phyloP scores from a whole-genome alignment of 2,329 filamentous ascomycete species.

The Ophiostoma perfectum region DNA sequence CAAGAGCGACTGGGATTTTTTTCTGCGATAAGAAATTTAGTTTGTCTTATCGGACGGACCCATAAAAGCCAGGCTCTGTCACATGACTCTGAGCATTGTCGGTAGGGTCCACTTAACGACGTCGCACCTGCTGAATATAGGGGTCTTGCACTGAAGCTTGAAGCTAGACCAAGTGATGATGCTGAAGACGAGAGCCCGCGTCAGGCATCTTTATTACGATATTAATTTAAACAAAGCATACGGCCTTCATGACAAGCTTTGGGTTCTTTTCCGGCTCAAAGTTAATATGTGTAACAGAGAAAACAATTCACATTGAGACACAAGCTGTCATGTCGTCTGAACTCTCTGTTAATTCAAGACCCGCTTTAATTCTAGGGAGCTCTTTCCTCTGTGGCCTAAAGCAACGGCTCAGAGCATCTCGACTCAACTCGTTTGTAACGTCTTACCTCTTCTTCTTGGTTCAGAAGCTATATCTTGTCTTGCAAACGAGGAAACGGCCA shows the following conservation, averaged over 20 bases:
- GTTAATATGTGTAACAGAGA: too few species aligned
- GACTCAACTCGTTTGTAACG: neutral
- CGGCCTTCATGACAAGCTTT: too few species aligned
- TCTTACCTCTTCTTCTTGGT: neutral
- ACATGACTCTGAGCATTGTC: neutral
- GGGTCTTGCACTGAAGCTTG: slow-evolving; percentile 1
- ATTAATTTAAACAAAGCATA: too few species aligned
- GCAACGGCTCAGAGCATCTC: neutral
- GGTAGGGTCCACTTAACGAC: neutral
- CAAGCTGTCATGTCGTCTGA: neutral
- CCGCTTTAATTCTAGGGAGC: neutral
- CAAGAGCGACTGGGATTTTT: slow-evolving; percentile 18
- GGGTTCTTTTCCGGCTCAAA: too few species aligned
- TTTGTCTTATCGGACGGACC: slow-evolving; percentile 17
- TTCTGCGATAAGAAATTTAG: slow-evolving; percentile 21
- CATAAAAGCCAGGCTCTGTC: slow-evolving; percentile 9
- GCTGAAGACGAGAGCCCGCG: too few species aligned
- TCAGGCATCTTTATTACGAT: too few species aligned
- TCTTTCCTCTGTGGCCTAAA: slow-evolving; percentile 2
- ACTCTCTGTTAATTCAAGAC: neutral
- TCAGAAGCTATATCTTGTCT: neutral
- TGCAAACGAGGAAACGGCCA: too few species aligned
- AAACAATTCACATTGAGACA: too few species aligned
- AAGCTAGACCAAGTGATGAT: too few species aligned
- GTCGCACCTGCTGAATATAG: neutral